phyloP scores from a whole-genome alignment of 1,284 basidiomycete species.

The Tilletia caries region DNA sequence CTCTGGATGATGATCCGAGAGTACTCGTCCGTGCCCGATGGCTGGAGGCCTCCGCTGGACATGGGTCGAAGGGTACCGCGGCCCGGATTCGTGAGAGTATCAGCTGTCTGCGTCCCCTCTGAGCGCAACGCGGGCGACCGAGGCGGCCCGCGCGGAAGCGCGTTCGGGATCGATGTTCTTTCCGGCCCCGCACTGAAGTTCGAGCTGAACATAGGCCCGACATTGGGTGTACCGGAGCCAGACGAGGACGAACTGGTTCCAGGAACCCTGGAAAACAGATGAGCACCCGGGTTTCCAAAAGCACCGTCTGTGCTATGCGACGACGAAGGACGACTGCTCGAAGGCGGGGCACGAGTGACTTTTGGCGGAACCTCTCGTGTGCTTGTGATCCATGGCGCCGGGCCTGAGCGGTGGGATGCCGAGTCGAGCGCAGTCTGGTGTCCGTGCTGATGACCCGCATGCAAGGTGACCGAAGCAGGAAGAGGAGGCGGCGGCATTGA shows the following conservation, averaged over 20 bases:
- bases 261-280: conserved; percentile 22
- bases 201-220: not conserved
- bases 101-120: too few species aligned
- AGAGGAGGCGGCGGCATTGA: conserved; percentile 5
- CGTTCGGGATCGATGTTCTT: too few species aligned
- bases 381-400: conserved; percentile 44
- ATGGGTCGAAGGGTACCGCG: not conserved
- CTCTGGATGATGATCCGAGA: conserved; percentile 61
- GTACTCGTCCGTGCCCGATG: conserved; percentile 57
- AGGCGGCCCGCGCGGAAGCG: not conserved
- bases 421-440: conserved; percentile 15
- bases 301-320: not conserved
- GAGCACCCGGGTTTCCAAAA: not conserved
- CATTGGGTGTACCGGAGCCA: not conserved
- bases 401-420: conserved; percentile 14
- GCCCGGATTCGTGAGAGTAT: conserved; percentile 16
- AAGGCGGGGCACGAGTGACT: not conserved
- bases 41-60: not conserved
- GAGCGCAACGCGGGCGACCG: not conserved
- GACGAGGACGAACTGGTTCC: not conserved
- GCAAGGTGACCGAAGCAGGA: not conserved
- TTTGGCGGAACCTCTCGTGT: conserved; percentile 28
- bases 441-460: not conserved
- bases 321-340: conserved; percentile 12
- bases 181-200: not conserved